phyloP scores from a whole-genome alignment of 2,329 filamentous ascomycete species.

The Parasarocladium wereldwijsianum region DNA sequence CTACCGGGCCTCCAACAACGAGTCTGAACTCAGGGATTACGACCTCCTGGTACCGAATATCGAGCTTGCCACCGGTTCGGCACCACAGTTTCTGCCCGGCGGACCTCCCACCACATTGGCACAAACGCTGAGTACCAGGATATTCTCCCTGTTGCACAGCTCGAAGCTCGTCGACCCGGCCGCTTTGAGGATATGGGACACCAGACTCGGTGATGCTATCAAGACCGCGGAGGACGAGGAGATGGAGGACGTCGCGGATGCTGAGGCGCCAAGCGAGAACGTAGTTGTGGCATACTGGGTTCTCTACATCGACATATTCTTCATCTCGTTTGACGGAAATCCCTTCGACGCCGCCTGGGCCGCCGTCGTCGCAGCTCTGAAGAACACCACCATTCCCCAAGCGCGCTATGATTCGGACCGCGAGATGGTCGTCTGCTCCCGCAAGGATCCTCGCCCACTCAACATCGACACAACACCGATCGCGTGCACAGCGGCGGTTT shows the following conservation, averaged over 20 bases:
- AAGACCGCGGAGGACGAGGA: slow-evolving; percentile 26
- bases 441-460: slow-evolving; percentile 34
- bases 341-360: slow-evolving; percentile 86
- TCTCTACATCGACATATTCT: slow-evolving; percentile 88
- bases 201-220: slow-evolving; percentile 30
- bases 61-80: slow-evolving; percentile 80
- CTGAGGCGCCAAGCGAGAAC: slow-evolving; percentile 19
- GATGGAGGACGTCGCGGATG: slow-evolving; percentile 24
- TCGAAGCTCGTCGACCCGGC: slow-evolving; percentile 50
- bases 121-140: slow-evolving; percentile 69
- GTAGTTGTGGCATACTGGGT: slow-evolving; percentile 82
- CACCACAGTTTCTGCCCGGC: slow-evolving; percentile 72
- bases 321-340: slow-evolving; percentile 85
- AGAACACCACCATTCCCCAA: slow-evolving; percentile 59
- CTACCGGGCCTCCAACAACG: slow-evolving; percentile 31
- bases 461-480: slow-evolving; percentile 54
- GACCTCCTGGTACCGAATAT: slow-evolving; percentile 86
- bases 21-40: slow-evolving; percentile 40
- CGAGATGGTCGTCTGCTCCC: slow-evolving; percentile 64
- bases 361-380: slow-evolving; percentile 65
- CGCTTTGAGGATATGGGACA: slow-evolving; percentile 61
- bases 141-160: slow-evolving; percentile 62
- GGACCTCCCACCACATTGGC: slow-evolving; percentile 66
- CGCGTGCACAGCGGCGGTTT: slow-evolving; percentile 64
- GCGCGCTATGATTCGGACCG: slow-evolving; percentile 75